phyloP scores from a whole-genome alignment of 1,139 yeast genomes.

The Zygotorulaspora mrakii region DNA sequence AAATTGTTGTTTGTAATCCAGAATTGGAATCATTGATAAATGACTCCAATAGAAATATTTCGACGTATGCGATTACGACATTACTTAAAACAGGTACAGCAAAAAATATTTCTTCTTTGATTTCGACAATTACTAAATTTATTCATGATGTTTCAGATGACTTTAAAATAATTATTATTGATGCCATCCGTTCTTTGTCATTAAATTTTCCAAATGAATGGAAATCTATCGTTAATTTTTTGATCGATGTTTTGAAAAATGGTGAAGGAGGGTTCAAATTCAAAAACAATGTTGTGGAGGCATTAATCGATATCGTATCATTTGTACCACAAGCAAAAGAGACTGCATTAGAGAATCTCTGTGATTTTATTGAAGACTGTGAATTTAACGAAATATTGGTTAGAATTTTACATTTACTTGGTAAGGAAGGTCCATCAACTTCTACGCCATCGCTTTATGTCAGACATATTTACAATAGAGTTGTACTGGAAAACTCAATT shows the following conservation, averaged over 20 bases:
- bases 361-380: constrained; percentile 98
- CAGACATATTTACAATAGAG: constrained; percentile 94
- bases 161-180: constrained; percentile 89
- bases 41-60: constrained; percentile 84
- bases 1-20: constrained; percentile 64
- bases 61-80: constrained; percentile 98
- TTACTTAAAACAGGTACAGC: constrained; percentile 92
- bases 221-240: constrained; percentile 73
- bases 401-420: constrained; percentile 83
- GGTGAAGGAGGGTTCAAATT: constrained; percentile 79
- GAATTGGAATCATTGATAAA: constrained; percentile 85
- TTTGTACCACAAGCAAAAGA: constrained; percentile 87
- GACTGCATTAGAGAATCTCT: constrained; percentile 76
- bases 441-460: constrained; percentile 85
- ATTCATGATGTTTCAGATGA: constrained; percentile 96
- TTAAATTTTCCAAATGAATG: constrained; percentile 91
- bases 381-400: constrained; percentile 92
- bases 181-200: constrained; percentile 88
- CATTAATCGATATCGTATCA: constrained; percentile 83
- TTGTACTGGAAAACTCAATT: constrained; percentile 90
- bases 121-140: constrained; percentile 79
- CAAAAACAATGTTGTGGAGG: constrained; percentile 86
- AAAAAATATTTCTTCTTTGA: constrained; percentile 83
- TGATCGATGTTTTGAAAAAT: constrained; percentile 80
- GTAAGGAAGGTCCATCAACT: constrained; percentile 91